These are phyloP conservation scores for Solanum stenotomum DNA, from an alignment of 257 asterid species.

Conservation along the genomic window DNA sequence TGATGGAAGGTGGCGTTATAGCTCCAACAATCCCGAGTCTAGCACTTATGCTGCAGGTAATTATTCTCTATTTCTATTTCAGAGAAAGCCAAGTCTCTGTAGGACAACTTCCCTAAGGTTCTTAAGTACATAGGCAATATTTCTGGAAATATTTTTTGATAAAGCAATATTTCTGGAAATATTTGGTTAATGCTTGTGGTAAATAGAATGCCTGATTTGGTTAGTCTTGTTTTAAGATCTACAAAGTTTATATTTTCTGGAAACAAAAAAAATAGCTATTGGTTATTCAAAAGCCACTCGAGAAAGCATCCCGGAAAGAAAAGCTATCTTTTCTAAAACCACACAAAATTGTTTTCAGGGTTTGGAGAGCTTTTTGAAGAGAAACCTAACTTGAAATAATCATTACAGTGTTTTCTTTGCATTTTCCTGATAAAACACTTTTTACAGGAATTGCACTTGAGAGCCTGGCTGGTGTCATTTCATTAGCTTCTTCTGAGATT, in stretches of 20 bases:
- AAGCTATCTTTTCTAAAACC: background rate
- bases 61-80: background rate
- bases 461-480: constrained; percentile 77
- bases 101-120: background rate
- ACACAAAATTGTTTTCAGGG: background rate
- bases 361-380: background rate
- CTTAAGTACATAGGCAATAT: background rate
- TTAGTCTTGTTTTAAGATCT: background rate
- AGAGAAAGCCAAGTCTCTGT: background rate
- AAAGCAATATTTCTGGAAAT: background rate
- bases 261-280: background rate
- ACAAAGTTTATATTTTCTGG: background rate
- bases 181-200: background rate
- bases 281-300: background rate
- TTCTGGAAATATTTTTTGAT: background rate
- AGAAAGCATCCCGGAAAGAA: background rate
- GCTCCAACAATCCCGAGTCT: constrained; percentile 73
- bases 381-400: background rate
- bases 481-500: constrained; percentile 68
- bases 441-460: constrained; percentile 79
- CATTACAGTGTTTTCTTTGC: background rate
- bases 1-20: constrained; percentile 97
- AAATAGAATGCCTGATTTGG: background rate
- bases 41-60: constrained; percentile 90
- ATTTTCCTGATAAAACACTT: background rate